Base-by-base conservation (phyloP, 495 filamentous ascomycete genomes). In the Paragyromitra xinjiangensis region DNA sequence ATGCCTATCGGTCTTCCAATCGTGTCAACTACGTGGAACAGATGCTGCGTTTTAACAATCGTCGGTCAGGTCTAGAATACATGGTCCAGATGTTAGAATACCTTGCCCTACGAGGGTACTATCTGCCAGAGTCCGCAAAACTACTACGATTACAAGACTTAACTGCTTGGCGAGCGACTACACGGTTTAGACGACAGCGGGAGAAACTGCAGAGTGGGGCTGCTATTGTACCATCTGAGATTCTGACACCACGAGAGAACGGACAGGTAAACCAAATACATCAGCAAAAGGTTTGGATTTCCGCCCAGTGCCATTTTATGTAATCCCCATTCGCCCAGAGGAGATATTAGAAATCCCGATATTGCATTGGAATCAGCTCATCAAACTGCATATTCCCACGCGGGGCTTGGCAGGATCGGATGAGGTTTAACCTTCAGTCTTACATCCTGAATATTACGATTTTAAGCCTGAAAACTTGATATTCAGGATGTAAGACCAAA, bases 1-100 rank as follows among this genome's bases (percentile, higher is more conserved):
- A 68, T 0, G 64, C 26, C 0, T 68, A 68, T 22, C 44, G 24
- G 6, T 45, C 16, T 0, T 68, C 64, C 14, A 56, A 68, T 53
- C 44, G 8, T 1, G 34, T 68, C 2, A 0, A 68, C 29, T 68
- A 53, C 34, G 4, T 19, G 1, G 7, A 53, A 14, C 42, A 68
- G 19, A 68, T 53, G 22, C 19, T 68, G 0, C 9, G 1, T 34
- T 53, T 16, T 3, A 68, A 68, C 11, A 3, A 68, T 4, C 26
- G 3, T 0, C 48, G 24, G 1, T 24, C 12, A 6, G 42, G 64
- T 12, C 42, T 48, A 8, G 12, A 14, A 19, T 50, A 66, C 6
- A 66, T 66, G 64, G 26, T 50, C 64, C 29, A 29, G 64, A 66
- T 12, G 4, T 66, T 66, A 8, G 40, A 29, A 37, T 37, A 48